These are phyloP conservation scores for Phialemonium atrogriseum DNA, from an alignment of 2,329 filamentous ascomycete genomes.

Conservation along the genomic window DNA sequence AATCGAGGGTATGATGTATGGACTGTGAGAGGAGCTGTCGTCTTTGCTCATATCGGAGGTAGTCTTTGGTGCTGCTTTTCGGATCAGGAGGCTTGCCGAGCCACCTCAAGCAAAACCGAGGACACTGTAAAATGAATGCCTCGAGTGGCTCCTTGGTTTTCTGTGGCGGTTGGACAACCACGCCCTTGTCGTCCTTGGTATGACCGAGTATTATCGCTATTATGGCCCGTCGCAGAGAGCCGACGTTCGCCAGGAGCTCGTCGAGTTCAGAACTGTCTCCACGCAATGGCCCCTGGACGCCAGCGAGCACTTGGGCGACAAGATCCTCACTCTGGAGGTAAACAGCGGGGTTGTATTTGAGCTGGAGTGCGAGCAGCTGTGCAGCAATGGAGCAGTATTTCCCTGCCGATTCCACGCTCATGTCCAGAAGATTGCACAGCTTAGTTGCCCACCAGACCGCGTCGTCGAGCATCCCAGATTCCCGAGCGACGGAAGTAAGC, in stretches of 20 bases:
- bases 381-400: constrained; percentile 44
- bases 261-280: constrained; percentile 53
- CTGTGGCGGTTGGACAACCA: constrained; percentile 8
- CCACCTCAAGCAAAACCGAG: constrained; percentile 53
- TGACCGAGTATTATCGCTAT: constrained; percentile 34
- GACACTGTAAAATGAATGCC: constrained; percentile 48
- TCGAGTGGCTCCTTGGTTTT: constrained; percentile 34
- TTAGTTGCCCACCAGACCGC: constrained; percentile 48
- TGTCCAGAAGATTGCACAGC: constrained; percentile 28
- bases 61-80: constrained; percentile 45
- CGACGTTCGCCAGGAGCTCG: constrained; percentile 50
- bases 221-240: constrained; percentile 43
- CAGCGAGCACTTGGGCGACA: constrained; percentile 40
- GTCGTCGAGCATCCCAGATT: constrained; percentile 38
- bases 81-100: constrained; percentile 47
- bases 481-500: constrained; percentile 34
- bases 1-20: constrained; percentile 51
- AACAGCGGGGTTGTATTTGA: constrained; percentile 33
- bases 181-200: constrained; percentile 7
- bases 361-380: constrained; percentile 43
- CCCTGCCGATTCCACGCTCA: constrained; percentile 35
- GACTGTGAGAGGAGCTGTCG: constrained; percentile 43
- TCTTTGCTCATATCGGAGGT: constrained; percentile 53
- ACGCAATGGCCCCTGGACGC: constrained; percentile 50
- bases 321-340: constrained; percentile 30